Base-by-base conservation (phyloP, 148 eudicot species). In the Limonium bicolor region DNA sequence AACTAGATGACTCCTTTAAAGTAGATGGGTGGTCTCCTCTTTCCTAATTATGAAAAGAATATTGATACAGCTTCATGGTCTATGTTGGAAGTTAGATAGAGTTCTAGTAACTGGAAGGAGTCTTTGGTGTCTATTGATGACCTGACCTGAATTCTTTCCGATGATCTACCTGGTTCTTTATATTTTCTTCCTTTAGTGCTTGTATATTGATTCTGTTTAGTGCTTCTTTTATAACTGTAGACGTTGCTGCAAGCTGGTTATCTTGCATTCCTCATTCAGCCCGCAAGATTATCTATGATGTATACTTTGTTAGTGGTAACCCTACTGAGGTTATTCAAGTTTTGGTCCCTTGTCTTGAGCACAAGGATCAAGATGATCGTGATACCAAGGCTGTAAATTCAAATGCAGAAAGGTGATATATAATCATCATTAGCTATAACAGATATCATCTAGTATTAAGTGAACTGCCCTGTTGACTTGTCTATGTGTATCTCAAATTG, bases 331-430 rank as follows among this genome's bases (percentile, higher is more conserved):
- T 84, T 57, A 79, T 84, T 55, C 86, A 68, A 61, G 57, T 67
- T 54, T 48, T 88, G 60, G 69, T 83, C 48, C 95, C 92, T 58
- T 72, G 61, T 64, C 71, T 88, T 14, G 77, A 51, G 38, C 72
- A 64, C 45, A 70, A 48, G 37, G 62, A 44, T 49, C 49, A 41
- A 49, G 55, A 45, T 26, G 45, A 38, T 47, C 37, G 50, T 47
- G 77, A 77, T 48, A 46, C 51, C 23, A 64, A 27, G 39, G 62
- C 67, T 51, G 69, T 75, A 32, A 66, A 69, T 65, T 64, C 69
- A 47, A 88, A 80, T 72, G 81, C 84, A 48, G 94, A 84, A 68
- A 88, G 97, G 97, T 88, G 36, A n/a, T 37, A 7, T n/a, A n/a
- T n/a, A n/a, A n/a, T n/a, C n/a, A n/a, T n/a, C n/a, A n/a, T n/a